These are phyloP conservation scores for Solanum neorickii DNA, from an alignment of 257 asterid species.

Conservation along the genomic window DNA sequence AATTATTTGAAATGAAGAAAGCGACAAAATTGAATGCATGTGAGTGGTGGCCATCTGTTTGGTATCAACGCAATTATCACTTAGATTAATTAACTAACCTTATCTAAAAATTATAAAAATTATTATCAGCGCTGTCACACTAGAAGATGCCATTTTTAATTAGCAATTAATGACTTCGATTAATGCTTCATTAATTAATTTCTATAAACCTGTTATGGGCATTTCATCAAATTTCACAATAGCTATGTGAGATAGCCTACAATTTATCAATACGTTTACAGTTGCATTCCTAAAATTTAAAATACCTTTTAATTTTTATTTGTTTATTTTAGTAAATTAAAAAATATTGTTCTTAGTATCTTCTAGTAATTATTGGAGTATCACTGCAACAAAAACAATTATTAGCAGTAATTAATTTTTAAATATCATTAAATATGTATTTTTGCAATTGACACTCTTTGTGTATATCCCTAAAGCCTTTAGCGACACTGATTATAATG, in stretches of 20 bases:
- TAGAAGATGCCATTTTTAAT: neutral
- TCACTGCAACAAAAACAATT: too few species aligned
- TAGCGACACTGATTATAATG: too few species aligned
- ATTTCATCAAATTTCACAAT: neutral
- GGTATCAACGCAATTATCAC: slow-evolving; percentile 1
- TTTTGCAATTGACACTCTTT: too few species aligned
- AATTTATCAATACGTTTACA: neutral
- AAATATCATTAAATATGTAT: too few species aligned
- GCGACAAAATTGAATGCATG: slow-evolving; percentile 8
- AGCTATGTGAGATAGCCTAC: neutral
- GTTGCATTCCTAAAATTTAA: neutral
- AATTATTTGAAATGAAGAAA: neutral
- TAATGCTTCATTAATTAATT: neutral
- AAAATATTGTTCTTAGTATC: neutral
- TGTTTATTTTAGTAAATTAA: neutral
- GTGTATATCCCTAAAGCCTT: too few species aligned
- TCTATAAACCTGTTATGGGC: neutral
- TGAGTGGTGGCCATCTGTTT: neutral
- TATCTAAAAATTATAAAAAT: neutral
- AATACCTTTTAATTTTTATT: neutral
- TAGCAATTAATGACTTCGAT: neutral
- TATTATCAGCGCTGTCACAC: neutral
- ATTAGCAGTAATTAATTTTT: too few species aligned
- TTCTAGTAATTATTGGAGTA: neutral
- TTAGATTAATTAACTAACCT: neutral